These are phyloP conservation scores for Cercospora sp. DNA, from an alignment of 2,329 filamentous ascomycete species.

Conservation along the genomic window DNA sequence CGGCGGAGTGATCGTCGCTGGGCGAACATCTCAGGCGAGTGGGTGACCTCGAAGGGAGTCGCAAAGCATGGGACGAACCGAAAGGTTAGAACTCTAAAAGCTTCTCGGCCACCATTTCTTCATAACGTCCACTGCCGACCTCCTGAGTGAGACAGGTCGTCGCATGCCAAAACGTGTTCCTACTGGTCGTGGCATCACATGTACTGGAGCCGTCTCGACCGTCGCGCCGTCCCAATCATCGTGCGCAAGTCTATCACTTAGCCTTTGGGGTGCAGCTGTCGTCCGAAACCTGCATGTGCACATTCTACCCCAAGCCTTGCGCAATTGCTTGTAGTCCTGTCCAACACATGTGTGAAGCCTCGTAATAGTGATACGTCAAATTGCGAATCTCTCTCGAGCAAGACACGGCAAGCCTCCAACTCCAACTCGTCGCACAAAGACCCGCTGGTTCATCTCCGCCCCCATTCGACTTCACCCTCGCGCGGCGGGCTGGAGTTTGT, in stretches of 20 bases:
- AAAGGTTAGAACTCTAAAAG: neutral
- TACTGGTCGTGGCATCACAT: slow-evolving; percentile 3
- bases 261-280: neutral
- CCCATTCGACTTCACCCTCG: neutral
- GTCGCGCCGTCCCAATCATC: slow-evolving; percentile 1
- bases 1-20: neutral
- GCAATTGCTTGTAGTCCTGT: neutral
- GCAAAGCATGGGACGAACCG: neutral
- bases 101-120: neutral
- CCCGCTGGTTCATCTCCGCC: slow-evolving; percentile 4
- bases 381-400: slow-evolving; percentile 1
- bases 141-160: neutral
- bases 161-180: slow-evolving; percentile 1
- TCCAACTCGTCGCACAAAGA: slow-evolving; percentile 2
- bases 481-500: neutral
- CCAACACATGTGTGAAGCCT: neutral
- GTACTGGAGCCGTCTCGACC: neutral
- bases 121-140: neutral
- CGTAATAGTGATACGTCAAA: neutral
- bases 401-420: neutral
- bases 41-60: neutral
- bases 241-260: neutral
- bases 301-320: neutral
- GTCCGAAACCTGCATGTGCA: neutral
- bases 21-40: neutral